phyloP scores from a whole-genome alignment of 805 yeast species.

The Saccharomycopsis javanensis region DNA sequence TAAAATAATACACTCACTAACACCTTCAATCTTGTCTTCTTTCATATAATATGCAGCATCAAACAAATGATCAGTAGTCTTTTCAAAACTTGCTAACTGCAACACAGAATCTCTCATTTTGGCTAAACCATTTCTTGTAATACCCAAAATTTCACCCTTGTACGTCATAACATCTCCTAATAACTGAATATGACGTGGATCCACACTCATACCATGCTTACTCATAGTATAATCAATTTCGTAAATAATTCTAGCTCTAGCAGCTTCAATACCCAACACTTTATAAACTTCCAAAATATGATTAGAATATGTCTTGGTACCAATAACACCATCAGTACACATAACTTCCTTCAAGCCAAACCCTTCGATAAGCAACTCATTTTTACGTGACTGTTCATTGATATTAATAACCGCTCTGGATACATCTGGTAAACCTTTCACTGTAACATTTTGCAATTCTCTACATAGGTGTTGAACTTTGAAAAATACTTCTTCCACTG shows the following conservation, averaged over 20 bases:
- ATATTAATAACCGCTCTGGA: constrained; percentile 95
- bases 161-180: constrained; percentile 98
- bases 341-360: constrained; percentile 93
- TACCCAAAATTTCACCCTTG: constrained; percentile 96
- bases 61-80: constrained; percentile 95
- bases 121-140: constrained; percentile 94
- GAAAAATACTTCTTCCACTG: constrained; percentile 55
- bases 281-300: constrained; percentile 83
- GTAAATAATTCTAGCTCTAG: constrained; percentile 81
- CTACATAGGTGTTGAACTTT: constrained; percentile 86
- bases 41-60: constrained; percentile 99
- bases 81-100: constrained; percentile 94
- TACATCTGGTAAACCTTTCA: constrained; percentile 86
- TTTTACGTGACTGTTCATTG: constrained; percentile 69
- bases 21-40: constrained; percentile 93
- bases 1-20: constrained; percentile 90
- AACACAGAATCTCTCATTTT: constrained; percentile 97
- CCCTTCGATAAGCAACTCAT: constrained; percentile 91
- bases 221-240: constrained; percentile 98
- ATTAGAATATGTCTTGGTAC: constrained; percentile 78
- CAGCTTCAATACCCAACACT: constrained; percentile 97
- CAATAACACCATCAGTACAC: constrained; percentile 95
- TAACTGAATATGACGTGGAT: constrained; percentile 97
- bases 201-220: constrained; percentile 99
- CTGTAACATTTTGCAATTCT: constrained; percentile 75